A percentile compares a stretch with the other conserved stretches of the same genome.
Evolutionary conservation across 371 early-diverging fungal genomes (phyloP).

Genomic region (Apophysomyces elegans): DNA sequence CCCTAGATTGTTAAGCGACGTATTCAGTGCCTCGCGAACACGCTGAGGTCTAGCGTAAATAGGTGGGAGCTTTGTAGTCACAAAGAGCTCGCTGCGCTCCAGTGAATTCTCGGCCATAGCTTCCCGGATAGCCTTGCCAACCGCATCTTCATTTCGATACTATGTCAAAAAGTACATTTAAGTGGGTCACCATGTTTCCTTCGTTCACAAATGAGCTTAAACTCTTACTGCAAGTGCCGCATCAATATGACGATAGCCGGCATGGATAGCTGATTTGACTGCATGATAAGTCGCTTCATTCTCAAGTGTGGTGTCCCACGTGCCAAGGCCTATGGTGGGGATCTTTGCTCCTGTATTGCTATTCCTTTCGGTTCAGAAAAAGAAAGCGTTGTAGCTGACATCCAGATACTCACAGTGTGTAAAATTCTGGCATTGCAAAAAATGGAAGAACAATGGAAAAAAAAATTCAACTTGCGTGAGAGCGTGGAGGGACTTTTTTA

Average conservation of each 20-base stretch:
- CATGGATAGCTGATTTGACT: conserved; percentile 42
- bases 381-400: too few relatives aligned
- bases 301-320: conserved; percentile 48
- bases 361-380: background rate
- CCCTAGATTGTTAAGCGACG: conserved; percentile 56
- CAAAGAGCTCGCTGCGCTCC: conserved; percentile 76
- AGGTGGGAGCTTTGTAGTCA: conserved; percentile 90
- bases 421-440: too few relatives aligned
- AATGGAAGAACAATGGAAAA: too few relatives aligned
- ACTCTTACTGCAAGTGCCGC: conserved; percentile 45
- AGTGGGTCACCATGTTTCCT: background rate
- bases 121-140: conserved; percentile 66
- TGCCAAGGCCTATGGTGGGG: conserved; percentile 56
- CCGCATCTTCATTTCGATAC: conserved; percentile 73
- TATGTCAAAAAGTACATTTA: conserved; percentile 15
- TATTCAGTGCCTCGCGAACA: conserved; percentile 53
- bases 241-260: conserved; percentile 60
- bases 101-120: conserved; percentile 53
- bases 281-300: conserved; percentile 24
- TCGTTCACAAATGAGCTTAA: background rate
- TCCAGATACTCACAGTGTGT: too few relatives aligned
- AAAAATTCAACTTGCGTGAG: too few relatives aligned
- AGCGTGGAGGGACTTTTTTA: too few relatives aligned
- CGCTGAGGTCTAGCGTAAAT: conserved; percentile 50
- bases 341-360: conserved; percentile 51